Percentiles rank a stretch among this genome's conserved stretches.
These are phyloP conservation scores for Ochetophila trinervis DNA, from an alignment of 306 rosid genomes.

Conservation along the genomic window DNA sequence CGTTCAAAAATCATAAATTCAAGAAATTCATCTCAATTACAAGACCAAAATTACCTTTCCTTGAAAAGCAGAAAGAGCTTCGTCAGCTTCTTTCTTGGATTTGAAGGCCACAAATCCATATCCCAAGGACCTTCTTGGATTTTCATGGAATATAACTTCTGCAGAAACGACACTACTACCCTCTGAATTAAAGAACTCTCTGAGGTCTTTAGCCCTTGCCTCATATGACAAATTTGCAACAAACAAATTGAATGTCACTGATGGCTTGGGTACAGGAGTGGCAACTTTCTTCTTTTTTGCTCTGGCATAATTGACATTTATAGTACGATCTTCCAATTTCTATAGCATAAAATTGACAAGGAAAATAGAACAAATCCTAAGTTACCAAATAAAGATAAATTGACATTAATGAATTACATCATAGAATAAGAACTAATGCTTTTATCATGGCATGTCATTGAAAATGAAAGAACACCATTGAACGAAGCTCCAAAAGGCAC, in stretches of 20 bases:
- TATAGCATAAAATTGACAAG: slow-evolving; percentile 23
- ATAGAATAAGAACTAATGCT: neutral
- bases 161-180: slow-evolving; percentile 57
- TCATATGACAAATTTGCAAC: slow-evolving; percentile 76
- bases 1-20: slow-evolving; percentile 6
- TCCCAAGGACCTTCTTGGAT: slow-evolving; percentile 74
- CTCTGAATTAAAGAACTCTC: slow-evolving; percentile 63
- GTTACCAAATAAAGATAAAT: neutral
- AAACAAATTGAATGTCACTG: slow-evolving; percentile 69
- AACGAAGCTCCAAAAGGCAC: slow-evolving; percentile 4
- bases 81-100: slow-evolving; percentile 73
- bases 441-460: neutral
- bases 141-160: slow-evolving; percentile 54
- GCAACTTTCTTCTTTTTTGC: slow-evolving; percentile 46
- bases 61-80: slow-evolving; percentile 62
- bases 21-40: slow-evolving; percentile 10
- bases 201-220: slow-evolving; percentile 70
- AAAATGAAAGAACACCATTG: neutral
- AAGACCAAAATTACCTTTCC: slow-evolving; percentile 63
- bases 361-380: neutral
- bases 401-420: neutral
- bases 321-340: slow-evolving; percentile 72
- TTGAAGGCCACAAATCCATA: slow-evolving; percentile 91
- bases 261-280: slow-evolving; percentile 48
- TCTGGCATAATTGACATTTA: slow-evolving; percentile 62